Evolutionary conservation across 495 filamentous ascomycete species (phyloP).

Genomic region (Saxophila tyrrhenica): DNA sequence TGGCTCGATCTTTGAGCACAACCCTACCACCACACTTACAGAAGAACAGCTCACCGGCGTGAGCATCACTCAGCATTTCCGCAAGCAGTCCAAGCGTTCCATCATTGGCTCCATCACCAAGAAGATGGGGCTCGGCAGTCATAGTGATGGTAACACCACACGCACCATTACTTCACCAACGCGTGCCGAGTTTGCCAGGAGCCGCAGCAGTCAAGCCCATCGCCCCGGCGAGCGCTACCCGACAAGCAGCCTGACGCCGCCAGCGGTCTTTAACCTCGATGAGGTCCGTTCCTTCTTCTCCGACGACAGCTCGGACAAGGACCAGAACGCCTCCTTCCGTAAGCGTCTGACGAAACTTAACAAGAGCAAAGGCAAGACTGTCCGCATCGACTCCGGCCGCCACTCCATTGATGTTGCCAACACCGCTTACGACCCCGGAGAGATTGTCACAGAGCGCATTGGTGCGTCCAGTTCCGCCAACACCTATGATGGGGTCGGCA

Average conservation of each 20-base stretch:
- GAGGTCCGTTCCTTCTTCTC: constrained; percentile 34
- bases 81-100: constrained; percentile 17
- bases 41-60: constrained; percentile 18
- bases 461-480: constrained; percentile 8
- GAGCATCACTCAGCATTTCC: not conserved
- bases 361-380: constrained; percentile 13
- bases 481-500: constrained; percentile 22
- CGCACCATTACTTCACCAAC: constrained; percentile 9
- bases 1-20: constrained; percentile 10
- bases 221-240: constrained; percentile 32
- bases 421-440: constrained; percentile 11
- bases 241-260: constrained; percentile 24
- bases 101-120: constrained; percentile 18
- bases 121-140: constrained; percentile 12
- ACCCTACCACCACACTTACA: constrained; percentile 10
- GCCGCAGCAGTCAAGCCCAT: constrained; percentile 6
- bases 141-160: not conserved
- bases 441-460: constrained; percentile 6
- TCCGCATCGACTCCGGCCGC: constrained; percentile 1
- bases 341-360: constrained; percentile 26
- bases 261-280: constrained; percentile 19
- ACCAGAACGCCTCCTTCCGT: constrained; percentile 19
- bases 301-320: constrained; percentile 29
- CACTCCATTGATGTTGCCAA: constrained; percentile 1
- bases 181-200: constrained; percentile 2